phyloP scores from a whole-genome alignment of 768 basidiomycete genomes.

The Rhizopogon vulgaris region DNA sequence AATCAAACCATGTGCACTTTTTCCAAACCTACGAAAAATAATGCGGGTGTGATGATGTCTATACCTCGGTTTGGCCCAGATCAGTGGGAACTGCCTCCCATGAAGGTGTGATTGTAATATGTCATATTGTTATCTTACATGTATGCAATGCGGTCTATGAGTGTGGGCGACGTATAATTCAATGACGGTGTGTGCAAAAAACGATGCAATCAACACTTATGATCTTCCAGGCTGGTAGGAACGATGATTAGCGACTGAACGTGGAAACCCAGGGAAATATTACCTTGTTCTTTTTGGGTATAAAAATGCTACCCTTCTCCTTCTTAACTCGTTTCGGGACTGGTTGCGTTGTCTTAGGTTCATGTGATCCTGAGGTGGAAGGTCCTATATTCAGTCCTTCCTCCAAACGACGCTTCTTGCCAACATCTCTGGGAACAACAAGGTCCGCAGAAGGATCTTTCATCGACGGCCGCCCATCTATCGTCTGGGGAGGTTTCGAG shows the following conservation, averaged over 20 bases:
- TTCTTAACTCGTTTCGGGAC: constrained; percentile 27
- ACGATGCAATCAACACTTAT: neutral
- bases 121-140: constrained; percentile 9
- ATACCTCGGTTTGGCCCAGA: constrained; percentile 82
- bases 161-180: neutral
- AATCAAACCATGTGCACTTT: constrained; percentile 80
- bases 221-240: neutral
- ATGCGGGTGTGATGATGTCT: constrained; percentile 59
- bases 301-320: constrained; percentile 44
- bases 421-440: neutral
- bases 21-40: constrained; percentile 77
- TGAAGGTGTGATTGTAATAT: constrained; percentile 17
- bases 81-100: constrained; percentile 81
- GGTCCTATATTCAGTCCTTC: constrained; percentile 7
- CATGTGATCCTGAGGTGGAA: constrained; percentile 10
- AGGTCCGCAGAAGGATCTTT: constrained; percentile 6
- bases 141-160: constrained; percentile 2
- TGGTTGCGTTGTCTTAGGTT: constrained; percentile 21
- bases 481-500: neutral
- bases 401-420: constrained; percentile 16
- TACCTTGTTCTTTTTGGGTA: constrained; percentile 48
- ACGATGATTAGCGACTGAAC: neutral
- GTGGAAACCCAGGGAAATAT: neutral
- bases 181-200: neutral
- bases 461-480: neutral